Percentiles rank a stretch among this genome's conserved stretches.
Conservation (phyloP, 495 filamentous ascomycete species). For the Friedmanniomyces endolithicus region DNA sequence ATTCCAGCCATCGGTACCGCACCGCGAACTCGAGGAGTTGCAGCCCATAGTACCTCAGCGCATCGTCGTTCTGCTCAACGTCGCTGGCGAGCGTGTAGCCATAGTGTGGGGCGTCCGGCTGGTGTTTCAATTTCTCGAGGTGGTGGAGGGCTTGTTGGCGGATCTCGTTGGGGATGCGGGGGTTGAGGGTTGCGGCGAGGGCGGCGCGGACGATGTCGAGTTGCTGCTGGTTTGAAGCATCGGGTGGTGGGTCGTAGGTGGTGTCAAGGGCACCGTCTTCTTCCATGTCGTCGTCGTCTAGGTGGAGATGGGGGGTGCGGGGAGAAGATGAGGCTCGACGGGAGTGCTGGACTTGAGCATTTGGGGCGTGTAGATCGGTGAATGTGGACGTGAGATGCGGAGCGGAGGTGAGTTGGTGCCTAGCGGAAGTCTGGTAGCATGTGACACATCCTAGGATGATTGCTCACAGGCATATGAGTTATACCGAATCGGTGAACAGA, state of each 20-base stretch:
- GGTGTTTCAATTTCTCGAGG: conserved; percentile 70
- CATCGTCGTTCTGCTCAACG: conserved; percentile 52
- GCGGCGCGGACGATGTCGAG: conserved; percentile 61
- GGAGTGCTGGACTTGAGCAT: neutral
- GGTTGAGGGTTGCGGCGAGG: conserved; percentile 71
- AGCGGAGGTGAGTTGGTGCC: neutral
- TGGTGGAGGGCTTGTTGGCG: conserved; percentile 71
- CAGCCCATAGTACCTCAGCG: conserved; percentile 87
- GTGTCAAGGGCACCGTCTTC: conserved; percentile 6
- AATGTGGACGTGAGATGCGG: neutral
- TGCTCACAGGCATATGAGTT: neutral
- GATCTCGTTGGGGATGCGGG: conserved; percentile 68
- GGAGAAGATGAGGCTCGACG: neutral
- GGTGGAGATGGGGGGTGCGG: neutral
- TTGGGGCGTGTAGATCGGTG: neutral
- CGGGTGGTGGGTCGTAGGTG: neutral
- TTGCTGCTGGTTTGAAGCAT: conserved; percentile 1
- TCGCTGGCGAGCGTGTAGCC: conserved; percentile 76
- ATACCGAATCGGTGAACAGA: too few relatives aligned
- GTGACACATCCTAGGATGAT: neutral
- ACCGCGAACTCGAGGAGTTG: conserved; percentile 81
- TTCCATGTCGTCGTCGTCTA: neutral
- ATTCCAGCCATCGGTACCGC: conserved; percentile 67
- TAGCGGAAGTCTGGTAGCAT: neutral
- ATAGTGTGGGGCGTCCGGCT: conserved; percentile 63